Conservation (phyloP, 345 rosid genomes). For the Conringia planisiliqua region DNA sequence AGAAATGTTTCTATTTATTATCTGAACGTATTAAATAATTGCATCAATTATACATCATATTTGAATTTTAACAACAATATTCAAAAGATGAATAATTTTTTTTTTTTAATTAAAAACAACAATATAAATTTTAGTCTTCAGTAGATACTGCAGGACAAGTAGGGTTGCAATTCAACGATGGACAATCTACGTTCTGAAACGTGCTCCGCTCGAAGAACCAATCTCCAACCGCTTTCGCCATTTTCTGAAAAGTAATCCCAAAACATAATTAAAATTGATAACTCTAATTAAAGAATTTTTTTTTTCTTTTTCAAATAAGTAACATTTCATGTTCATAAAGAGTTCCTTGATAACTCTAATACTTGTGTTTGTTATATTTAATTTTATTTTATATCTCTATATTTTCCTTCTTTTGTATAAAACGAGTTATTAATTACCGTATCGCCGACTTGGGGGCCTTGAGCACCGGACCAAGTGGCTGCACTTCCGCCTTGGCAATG, state of each 20-base stretch:
- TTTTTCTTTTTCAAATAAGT: neutral
- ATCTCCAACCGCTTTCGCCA: constrained; percentile 85
- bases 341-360: too few species aligned
- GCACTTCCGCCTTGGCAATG: constrained; percentile 84
- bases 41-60: neutral
- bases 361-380: neutral
- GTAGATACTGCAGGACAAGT: constrained; percentile 55
- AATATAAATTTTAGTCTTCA: constrained; percentile 16
- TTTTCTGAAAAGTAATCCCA: constrained; percentile 44
- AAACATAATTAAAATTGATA: neutral
- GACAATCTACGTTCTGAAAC: constrained; percentile 69
- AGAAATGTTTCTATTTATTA: neutral
- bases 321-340: neutral
- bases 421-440: constrained; percentile 35
- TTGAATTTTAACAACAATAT: neutral
- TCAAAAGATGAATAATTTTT: constrained; percentile 1
- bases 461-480: constrained; percentile 56
- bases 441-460: constrained; percentile 52
- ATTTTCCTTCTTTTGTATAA: neutral
- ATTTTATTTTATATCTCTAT: neutral
- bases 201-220: constrained; percentile 61
- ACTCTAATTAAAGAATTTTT: too few species aligned
- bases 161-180: constrained; percentile 78
- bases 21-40: neutral
- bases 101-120: neutral